Conservation (phyloP, 306 rosid species). For the Argentina anserina region DNA sequence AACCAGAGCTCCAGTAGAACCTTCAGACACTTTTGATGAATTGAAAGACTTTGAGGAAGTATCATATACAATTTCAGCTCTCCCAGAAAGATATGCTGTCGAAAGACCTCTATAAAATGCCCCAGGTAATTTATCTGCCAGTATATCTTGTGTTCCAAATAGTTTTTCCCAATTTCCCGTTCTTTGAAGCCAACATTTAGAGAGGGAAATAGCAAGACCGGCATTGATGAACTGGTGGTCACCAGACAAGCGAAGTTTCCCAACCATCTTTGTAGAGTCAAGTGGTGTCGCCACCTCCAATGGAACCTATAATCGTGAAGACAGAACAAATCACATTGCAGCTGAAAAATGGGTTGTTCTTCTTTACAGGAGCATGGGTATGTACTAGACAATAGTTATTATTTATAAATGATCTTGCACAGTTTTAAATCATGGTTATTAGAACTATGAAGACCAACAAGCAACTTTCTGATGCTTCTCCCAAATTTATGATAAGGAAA, state of each 20-base stretch:
- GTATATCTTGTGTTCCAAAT: constrained; percentile 35
- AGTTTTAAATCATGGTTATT: not conserved
- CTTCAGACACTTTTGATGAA: constrained; percentile 30
- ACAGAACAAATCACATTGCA: constrained; percentile 9
- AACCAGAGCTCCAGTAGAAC: constrained; percentile 47
- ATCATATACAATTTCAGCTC: constrained; percentile 63
- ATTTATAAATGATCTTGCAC: not conserved
- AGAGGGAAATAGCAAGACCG: constrained; percentile 76
- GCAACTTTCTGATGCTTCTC: not conserved
- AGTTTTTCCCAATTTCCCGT: constrained; percentile 63
- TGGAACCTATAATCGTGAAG: constrained; percentile 48
- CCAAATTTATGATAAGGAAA: not conserved
- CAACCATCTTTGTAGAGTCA: constrained; percentile 44
- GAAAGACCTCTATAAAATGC: constrained; percentile 71
- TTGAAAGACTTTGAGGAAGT: constrained; percentile 22
- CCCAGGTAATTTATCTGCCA: constrained; percentile 46
- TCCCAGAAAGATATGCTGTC: constrained; percentile 54
- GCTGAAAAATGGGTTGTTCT: not conserved
- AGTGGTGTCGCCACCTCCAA: constrained; percentile 44
- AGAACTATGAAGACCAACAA: not conserved
- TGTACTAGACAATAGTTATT: not conserved
- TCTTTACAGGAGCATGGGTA: not conserved
- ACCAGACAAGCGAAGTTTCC: constrained; percentile 62
- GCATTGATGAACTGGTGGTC: constrained; percentile 71
- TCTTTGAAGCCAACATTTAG: constrained; percentile 77